Conservation (phyloP, 2,329 filamentous ascomycete species). For the Nigrospora osmanthi region DNA sequence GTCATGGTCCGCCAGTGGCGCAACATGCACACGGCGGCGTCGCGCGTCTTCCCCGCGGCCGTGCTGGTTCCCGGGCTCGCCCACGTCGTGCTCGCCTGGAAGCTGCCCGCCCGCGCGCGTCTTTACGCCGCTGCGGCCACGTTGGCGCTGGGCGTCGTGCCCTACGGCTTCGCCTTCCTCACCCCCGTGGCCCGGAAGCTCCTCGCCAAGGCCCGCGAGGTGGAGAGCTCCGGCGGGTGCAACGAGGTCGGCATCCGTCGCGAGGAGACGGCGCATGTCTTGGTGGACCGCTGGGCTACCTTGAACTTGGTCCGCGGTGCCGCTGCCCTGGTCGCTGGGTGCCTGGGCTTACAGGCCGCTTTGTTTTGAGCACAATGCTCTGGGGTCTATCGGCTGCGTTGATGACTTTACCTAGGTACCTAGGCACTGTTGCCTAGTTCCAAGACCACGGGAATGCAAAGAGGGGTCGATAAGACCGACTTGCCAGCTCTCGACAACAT, state of each 20-base stretch:
- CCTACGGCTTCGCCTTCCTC: conserved; percentile 43
- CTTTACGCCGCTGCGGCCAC: conserved; percentile 37
- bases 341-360: conserved; percentile 43
- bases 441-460: no score
- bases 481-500: no score
- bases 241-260: background rate
- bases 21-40: conserved; percentile 30
- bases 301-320: conserved; percentile 59
- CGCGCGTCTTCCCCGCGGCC: conserved; percentile 27
- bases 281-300: conserved; percentile 39
- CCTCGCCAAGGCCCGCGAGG: conserved; percentile 29
- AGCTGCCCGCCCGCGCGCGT: conserved; percentile 8
- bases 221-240: conserved; percentile 16
- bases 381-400: no score
- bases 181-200: conserved; percentile 39
- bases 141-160: conserved; percentile 36
- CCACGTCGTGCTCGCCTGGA: conserved; percentile 38
- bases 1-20: conserved; percentile 49
- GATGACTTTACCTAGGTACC: no score
- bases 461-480: no score
- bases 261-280: conserved; percentile 6
- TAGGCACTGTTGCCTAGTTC: no score
- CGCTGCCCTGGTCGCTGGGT: conserved; percentile 27
- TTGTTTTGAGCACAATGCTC: conserved; percentile 21
- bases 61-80: conserved; percentile 30